A percentile compares a stretch with the other conserved stretches of the same genome.
phyloP scores from a whole-genome alignment of 2,329 filamentous ascomycete genomes.

The Cladosporium sp. region DNA sequence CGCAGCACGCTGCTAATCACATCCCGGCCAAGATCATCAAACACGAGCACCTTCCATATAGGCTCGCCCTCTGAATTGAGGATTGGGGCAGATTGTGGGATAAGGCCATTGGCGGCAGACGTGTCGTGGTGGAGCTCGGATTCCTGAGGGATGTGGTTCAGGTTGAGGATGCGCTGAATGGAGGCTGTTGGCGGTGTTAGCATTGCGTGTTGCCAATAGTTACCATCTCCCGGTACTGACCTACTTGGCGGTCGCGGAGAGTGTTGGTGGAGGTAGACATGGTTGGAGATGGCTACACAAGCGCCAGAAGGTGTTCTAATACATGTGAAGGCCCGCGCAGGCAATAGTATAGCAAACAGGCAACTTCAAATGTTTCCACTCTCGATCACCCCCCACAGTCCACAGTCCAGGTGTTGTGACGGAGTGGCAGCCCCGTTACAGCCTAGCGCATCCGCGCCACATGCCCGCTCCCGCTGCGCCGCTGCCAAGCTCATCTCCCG shows the following conservation, averaged over 20 bases:
- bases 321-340: conserved; percentile 18
- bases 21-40: conserved; percentile 86
- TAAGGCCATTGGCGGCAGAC: conserved; percentile 56
- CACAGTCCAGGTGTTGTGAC: background rate
- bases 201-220: conserved; percentile 12
- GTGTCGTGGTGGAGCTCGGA: conserved; percentile 59
- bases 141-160: conserved; percentile 68
- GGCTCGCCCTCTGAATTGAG: conserved; percentile 83
- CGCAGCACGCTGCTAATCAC: conserved; percentile 94
- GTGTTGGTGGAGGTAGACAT: conserved; percentile 57
- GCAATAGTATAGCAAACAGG: background rate
- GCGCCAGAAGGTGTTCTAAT: conserved; percentile 23
- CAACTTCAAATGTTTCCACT: background rate
- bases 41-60: conserved; percentile 96
- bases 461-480: background rate
- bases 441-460: background rate
- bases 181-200: conserved; percentile 57
- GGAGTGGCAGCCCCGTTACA: background rate
- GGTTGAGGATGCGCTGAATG: conserved; percentile 90
- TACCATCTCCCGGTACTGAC: conserved; percentile 42
- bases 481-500: background rate
- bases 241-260: conserved; percentile 68
- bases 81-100: conserved; percentile 70
- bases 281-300: conserved; percentile 19
- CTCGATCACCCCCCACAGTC: background rate